phyloP scores from a whole-genome alignment of 495 filamentous ascomycete species.

The Hypoxylon perforatum region DNA sequence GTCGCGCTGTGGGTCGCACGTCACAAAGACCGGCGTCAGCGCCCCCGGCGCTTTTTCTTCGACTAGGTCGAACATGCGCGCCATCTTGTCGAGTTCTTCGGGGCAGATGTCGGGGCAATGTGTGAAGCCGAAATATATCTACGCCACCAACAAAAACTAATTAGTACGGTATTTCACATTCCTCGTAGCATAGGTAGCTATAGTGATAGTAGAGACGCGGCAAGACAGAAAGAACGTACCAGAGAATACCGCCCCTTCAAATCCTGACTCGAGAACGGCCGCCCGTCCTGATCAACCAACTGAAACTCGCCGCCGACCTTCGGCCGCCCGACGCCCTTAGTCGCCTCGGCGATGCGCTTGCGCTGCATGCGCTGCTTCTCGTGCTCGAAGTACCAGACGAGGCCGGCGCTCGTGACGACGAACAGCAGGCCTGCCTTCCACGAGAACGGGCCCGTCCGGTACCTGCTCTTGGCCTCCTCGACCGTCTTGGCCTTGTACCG shows the following conservation, averaged over 20 bases:
- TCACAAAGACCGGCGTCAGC: conserved; percentile 83
- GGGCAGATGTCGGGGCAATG: conserved; percentile 99
- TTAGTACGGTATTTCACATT: neutral
- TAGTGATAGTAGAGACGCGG: neutral
- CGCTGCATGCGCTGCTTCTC: conserved; percentile 91
- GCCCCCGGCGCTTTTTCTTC: conserved; percentile 56
- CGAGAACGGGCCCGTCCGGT: conserved; percentile 79
- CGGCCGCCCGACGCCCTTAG: conserved; percentile 90
- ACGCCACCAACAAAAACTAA: neutral
- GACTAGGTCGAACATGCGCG: conserved; percentile 87
- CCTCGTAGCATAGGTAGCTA: neutral
- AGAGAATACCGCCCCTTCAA: conserved; percentile 88
- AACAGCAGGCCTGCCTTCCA: conserved; percentile 90
- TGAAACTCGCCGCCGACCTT: conserved; percentile 92
- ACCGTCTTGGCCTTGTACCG: conserved; percentile 62
- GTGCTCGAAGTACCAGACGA: conserved; percentile 88
- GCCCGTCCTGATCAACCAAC: conserved; percentile 83
- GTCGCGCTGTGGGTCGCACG: conserved; percentile 93
- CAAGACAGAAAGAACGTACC: conserved; percentile 49
- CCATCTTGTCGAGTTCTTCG: conserved; percentile 99
- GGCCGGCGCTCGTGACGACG: conserved; percentile 76
- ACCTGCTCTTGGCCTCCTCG: conserved; percentile 63
- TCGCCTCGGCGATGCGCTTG: conserved; percentile 85
- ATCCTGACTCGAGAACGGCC: conserved; percentile 76
- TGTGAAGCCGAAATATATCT: conserved; percentile 97